phyloP scores from a whole-genome alignment of 192 early-diverging fungal genomes.

The Backusella circina region DNA sequence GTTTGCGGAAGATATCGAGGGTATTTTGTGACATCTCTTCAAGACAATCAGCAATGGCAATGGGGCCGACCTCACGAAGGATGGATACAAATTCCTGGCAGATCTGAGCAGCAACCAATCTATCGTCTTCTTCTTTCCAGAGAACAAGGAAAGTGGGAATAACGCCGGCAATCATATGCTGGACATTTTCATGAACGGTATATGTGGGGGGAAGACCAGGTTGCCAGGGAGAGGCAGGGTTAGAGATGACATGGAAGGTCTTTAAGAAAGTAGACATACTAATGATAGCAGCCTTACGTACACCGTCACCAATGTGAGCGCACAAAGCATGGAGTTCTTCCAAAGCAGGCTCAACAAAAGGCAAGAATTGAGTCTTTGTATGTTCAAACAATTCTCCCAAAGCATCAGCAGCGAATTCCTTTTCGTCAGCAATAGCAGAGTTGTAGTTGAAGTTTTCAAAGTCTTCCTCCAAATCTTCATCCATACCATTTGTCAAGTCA shows the following conservation, averaged over 20 bases:
- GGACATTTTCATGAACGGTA: conserved; percentile 73
- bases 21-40: conserved; percentile 30
- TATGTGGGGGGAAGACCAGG: conserved; percentile 65
- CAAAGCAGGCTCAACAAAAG: conserved; percentile 73
- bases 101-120: conserved; percentile 73
- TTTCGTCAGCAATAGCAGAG: conserved; percentile 85
- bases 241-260: conserved; percentile 73
- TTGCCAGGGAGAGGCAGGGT: conserved; percentile 59
- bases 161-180: conserved; percentile 58
- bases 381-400: conserved; percentile 83
- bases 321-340: conserved; percentile 62
- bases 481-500: conserved; percentile 35
- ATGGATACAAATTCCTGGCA: conserved; percentile 68
- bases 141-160: conserved; percentile 67
- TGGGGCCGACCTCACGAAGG: conserved; percentile 73
- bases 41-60: conserved; percentile 49
- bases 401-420: conserved; percentile 86
- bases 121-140: conserved; percentile 81
- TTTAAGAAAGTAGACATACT: conserved; percentile 73
- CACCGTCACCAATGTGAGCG: conserved; percentile 74
- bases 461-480: conserved; percentile 54
- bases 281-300: conserved; percentile 69
- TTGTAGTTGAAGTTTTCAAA: conserved; percentile 58
- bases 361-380: conserved; percentile 70
- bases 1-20: conserved; percentile 67